Evolutionary conservation across 768 basidiomycete genomes (phyloP).

Genomic region (Daedaleopsis nitida): DNA sequence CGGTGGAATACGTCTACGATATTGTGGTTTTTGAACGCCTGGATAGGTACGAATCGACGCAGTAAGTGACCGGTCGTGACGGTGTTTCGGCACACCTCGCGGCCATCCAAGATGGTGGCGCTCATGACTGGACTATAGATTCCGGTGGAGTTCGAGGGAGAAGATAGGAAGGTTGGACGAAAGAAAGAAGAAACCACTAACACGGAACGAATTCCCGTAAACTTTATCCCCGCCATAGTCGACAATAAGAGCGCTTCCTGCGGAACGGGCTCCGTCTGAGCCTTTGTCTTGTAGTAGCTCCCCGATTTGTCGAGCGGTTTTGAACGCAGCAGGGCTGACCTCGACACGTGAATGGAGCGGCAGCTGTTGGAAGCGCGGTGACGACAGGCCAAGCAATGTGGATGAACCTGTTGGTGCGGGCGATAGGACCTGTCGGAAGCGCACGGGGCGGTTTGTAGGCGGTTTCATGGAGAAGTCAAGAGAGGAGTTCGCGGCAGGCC

Average conservation of each 20-base stretch:
- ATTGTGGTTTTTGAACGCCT: conserved; percentile 91
- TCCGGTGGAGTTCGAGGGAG: background rate
- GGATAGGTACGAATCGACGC: background rate
- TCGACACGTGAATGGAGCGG: conserved; percentile 78
- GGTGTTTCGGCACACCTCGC: background rate
- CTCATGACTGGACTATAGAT: background rate
- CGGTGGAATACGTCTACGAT: conserved; percentile 82
- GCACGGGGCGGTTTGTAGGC: conserved; percentile 15
- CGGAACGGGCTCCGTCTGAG: conserved; percentile 40
- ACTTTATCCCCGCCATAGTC: conserved; percentile 85
- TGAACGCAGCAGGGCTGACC: conserved; percentile 72
- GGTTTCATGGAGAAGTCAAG: conserved; percentile 17
- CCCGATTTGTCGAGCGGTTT: conserved; percentile 67
- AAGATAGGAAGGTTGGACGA: conserved; percentile 9
- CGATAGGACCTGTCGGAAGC: conserved; percentile 68
- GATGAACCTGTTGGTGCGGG: conserved; percentile 55
- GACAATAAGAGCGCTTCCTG: conserved; percentile 67
- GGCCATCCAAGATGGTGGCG: background rate
- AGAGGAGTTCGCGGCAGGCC: conserved; percentile 19
- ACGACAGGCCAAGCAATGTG: conserved; percentile 60
- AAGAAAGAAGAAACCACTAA: conserved; percentile 38
- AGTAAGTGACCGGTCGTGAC: background rate
- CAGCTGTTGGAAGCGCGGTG: conserved; percentile 67
- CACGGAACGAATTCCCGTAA: conserved; percentile 78
- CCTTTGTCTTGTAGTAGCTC: conserved; percentile 49